phyloP scores from a whole-genome alignment of 108 stramenopile genomes.

The Chaetoceros muelleri region DNA sequence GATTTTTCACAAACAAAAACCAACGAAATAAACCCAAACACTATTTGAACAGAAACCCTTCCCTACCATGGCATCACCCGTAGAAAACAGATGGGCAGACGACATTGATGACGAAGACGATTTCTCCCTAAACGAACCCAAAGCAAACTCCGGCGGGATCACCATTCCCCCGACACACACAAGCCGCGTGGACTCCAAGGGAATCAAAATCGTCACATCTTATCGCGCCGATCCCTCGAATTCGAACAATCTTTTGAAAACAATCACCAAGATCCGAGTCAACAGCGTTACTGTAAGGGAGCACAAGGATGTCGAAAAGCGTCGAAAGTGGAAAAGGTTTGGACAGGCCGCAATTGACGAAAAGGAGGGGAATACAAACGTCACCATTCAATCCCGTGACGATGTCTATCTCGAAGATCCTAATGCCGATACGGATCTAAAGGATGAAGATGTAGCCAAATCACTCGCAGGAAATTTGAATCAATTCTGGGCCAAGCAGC shows the following conservation, averaged over 20 bases:
- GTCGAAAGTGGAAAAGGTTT: conserved; percentile 79
- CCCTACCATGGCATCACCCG: background rate
- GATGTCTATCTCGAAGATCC: conserved; percentile 81
- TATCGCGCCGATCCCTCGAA: conserved; percentile 67
- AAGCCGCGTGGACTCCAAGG: conserved; percentile 68
- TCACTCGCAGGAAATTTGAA: conserved; percentile 75
- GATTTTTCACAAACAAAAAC: too few species aligned
- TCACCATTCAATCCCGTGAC: conserved; percentile 73
- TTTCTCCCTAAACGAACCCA: background rate
- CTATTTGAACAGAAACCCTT: too few species aligned
- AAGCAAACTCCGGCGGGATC: conserved; percentile 8
- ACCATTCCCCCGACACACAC: conserved; percentile 77
- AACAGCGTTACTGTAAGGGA: conserved; percentile 39
- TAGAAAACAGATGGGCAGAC: conserved; percentile 1
- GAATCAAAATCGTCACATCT: conserved; percentile 77
- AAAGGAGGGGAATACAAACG: conserved; percentile 51
- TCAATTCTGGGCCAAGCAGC: conserved; percentile 87
- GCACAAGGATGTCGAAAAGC: conserved; percentile 46
- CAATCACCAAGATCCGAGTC: conserved; percentile 61
- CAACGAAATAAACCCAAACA: too few species aligned
- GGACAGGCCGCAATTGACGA: conserved; percentile 51
- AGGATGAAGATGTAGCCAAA: conserved; percentile 72
- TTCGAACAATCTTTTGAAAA: conserved; percentile 56
- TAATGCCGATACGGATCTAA: conserved; percentile 74
- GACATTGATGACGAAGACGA: conserved; percentile 10